phyloP scores from a whole-genome alignment of 768 basidiomycete genomes.

The Lyophyllum decastes region DNA sequence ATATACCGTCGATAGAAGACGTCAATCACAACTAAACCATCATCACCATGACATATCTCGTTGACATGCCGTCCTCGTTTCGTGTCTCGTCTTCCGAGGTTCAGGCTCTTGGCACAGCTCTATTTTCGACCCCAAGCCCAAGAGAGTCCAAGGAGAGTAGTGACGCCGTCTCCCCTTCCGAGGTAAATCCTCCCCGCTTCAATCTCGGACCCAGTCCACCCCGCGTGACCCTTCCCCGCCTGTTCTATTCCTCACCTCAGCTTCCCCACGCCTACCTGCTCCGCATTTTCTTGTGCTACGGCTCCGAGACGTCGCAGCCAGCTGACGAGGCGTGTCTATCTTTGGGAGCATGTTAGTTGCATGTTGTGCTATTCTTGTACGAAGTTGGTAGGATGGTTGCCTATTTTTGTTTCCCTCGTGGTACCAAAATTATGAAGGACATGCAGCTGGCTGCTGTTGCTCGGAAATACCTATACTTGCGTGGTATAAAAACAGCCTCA shows the following conservation, averaged over 20 bases:
- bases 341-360: not conserved
- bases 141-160: not conserved
- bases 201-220: slow-evolving; percentile 18
- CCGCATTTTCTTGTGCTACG: not conserved
- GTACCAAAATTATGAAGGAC: not conserved
- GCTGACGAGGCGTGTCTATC: not conserved
- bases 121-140: not conserved
- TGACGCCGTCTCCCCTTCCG: slow-evolving; percentile 10
- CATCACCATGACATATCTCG: no score
- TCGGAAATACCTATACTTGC: not conserved
- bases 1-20: no score
- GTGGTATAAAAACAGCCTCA: not conserved
- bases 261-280: not conserved
- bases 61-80: not conserved
- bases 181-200: slow-evolving; percentile 18
- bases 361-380: not conserved
- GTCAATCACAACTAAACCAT: no score
- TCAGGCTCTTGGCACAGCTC: slow-evolving; percentile 1
- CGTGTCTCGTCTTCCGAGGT: slow-evolving; percentile 6
- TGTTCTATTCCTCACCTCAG: not conserved
- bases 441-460: not conserved
- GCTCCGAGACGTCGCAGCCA: not conserved
- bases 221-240: slow-evolving; percentile 12
- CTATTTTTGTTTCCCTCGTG: not conserved
- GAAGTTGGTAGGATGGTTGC: not conserved